Conservation (phyloP, 2,329 filamentous ascomycete genomes). For the Lithohypha guttulata region DNA sequence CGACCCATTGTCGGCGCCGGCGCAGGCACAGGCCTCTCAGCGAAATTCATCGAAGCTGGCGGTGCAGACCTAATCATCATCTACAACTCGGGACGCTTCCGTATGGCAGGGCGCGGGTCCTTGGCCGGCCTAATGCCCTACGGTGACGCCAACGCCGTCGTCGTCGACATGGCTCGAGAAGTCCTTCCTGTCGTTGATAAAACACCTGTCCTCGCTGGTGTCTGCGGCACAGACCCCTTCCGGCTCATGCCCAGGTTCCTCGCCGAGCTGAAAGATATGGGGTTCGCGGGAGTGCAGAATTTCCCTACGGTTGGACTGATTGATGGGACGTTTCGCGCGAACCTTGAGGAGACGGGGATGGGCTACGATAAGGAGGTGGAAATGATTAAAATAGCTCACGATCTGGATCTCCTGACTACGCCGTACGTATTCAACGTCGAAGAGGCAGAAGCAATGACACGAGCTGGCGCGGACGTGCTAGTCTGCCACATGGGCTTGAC, state of each 20-base stretch:
- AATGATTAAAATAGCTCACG: slow-evolving; percentile 50
- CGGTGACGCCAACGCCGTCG: slow-evolving; percentile 58
- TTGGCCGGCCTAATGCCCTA: slow-evolving; percentile 62
- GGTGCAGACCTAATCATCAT: slow-evolving; percentile 60
- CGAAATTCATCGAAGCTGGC: slow-evolving; percentile 59
- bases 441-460: slow-evolving; percentile 51
- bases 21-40: slow-evolving; percentile 53
- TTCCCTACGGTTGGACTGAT: slow-evolving; percentile 59
- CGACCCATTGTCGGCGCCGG: slow-evolving; percentile 57
- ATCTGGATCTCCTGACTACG: slow-evolving; percentile 53
- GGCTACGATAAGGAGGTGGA: slow-evolving; percentile 56
- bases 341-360: slow-evolving; percentile 64
- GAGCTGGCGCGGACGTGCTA: slow-evolving; percentile 55
- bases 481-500: slow-evolving; percentile 62
- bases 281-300: slow-evolving; percentile 61
- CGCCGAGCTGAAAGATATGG: slow-evolving; percentile 47
- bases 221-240: slow-evolving; percentile 62
- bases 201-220: slow-evolving; percentile 55
- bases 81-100: slow-evolving; percentile 61
- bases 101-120: slow-evolving; percentile 61
- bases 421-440: slow-evolving; percentile 58
- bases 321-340: slow-evolving; percentile 55
- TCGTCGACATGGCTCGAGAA: slow-evolving; percentile 59
- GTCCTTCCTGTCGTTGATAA: slow-evolving; percentile 50
- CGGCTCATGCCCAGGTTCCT: slow-evolving; percentile 52